Percentiles rank a stretch among this genome's conserved stretches.
These are phyloP conservation scores for Chloris gayana DNA, from an alignment of 176 grass and related monocot genomes.

Conservation along the genomic window DNA sequence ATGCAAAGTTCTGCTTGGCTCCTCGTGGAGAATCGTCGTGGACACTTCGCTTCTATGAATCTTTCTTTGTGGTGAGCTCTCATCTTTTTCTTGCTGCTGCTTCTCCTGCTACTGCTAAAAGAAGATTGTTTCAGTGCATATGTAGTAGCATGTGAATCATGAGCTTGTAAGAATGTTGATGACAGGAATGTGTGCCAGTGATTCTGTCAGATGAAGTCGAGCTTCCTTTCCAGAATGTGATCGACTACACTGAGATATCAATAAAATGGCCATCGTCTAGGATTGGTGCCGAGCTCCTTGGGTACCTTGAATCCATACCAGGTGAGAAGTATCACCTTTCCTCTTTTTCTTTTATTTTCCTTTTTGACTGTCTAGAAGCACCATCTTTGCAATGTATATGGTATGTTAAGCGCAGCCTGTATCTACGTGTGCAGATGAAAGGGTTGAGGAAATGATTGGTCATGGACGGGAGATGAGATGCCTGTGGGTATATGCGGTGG, in stretches of 20 bases:
- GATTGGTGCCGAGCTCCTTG: constrained; percentile 69
- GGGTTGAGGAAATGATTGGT: constrained; percentile 70
- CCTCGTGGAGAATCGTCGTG: constrained; percentile 97
- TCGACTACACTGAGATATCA: constrained; percentile 81
- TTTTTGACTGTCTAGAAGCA: background rate
- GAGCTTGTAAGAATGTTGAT: constrained; percentile 42
- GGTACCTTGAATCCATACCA: constrained; percentile 85
- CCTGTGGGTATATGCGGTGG: constrained; percentile 76
- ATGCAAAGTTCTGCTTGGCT: constrained; percentile 95
- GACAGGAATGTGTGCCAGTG: constrained; percentile 92
- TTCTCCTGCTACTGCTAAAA: constrained; percentile 38
- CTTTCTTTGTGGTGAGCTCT: constrained; percentile 85
- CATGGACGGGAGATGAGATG: constrained; percentile 69
- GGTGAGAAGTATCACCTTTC: constrained; percentile 36
- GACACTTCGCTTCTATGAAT: constrained; percentile 92
- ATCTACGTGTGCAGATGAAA: constrained; percentile 60
- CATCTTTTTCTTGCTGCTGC: background rate
- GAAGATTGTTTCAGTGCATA: background rate
- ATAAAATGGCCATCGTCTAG: constrained; percentile 87
- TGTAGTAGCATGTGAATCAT: background rate
- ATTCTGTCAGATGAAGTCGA: constrained; percentile 93
- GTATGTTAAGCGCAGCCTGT: background rate
- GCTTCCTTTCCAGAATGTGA: constrained; percentile 90
- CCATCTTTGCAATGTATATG: background rate
- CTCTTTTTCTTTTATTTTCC: too few species aligned